A percentile compares a stretch with the other conserved stretches of the same genome.
Evolutionary conservation across 371 early-diverging fungal genomes (phyloP).

Genomic region (Mucor lusitanicus): DNA sequence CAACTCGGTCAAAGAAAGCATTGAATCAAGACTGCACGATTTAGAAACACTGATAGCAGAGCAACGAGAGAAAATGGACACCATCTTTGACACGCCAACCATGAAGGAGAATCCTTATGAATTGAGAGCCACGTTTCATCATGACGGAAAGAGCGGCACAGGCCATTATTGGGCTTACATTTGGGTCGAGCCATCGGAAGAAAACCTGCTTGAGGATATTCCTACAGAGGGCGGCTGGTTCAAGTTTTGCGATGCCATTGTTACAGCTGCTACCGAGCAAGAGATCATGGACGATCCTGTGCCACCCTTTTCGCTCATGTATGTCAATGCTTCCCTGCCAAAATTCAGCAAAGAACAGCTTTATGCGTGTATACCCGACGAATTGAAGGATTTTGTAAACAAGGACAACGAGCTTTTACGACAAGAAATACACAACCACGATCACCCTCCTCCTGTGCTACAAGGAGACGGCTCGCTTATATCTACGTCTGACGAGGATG

Average conservation of each 20-base stretch:
- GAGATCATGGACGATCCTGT: slow-evolving; percentile 29
- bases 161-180: slow-evolving; percentile 54
- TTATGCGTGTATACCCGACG: slow-evolving; percentile 17
- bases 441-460: neutral
- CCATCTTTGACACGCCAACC: slow-evolving; percentile 6
- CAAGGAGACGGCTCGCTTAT: neutral
- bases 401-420: slow-evolving; percentile 28
- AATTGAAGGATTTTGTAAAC: slow-evolving; percentile 23
- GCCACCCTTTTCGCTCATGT: slow-evolving; percentile 35
- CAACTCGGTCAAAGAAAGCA: slow-evolving; percentile 1
- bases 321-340: slow-evolving; percentile 23
- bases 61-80: neutral
- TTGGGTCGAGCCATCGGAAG: slow-evolving; percentile 27
- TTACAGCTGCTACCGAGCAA: slow-evolving; percentile 30
- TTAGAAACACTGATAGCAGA: neutral
- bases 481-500: slow-evolving; percentile 12
- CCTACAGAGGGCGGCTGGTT: slow-evolving; percentile 36
- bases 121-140: slow-evolving; percentile 39
- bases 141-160: slow-evolving; percentile 41
- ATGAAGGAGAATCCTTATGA: slow-evolving; percentile 33
- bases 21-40: neutral
- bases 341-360: slow-evolving; percentile 14
- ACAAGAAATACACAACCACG: slow-evolving; percentile 23
- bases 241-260: slow-evolving; percentile 45
- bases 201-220: slow-evolving; percentile 13